phyloP scores from a whole-genome alignment of 2,329 filamentous ascomycete genomes.

The Penicillium sp. region DNA sequence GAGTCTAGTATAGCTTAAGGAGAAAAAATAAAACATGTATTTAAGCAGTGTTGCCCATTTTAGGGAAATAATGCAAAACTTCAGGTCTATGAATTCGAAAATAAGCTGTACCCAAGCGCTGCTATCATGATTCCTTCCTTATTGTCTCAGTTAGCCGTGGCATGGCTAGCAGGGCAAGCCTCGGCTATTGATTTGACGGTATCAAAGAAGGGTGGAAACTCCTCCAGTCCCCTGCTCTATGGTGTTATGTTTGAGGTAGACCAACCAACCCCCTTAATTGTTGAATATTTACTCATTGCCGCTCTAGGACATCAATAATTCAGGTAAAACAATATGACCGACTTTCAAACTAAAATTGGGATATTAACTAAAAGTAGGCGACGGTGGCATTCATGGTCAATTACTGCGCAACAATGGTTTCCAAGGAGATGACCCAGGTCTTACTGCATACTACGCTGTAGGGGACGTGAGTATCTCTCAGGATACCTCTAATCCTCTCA shows the following conservation, averaged over 20 bases:
- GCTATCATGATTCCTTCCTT: background rate
- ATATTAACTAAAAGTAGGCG: constrained; percentile 46
- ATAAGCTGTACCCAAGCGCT: background rate
- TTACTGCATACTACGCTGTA: constrained; percentile 50
- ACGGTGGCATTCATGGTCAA: constrained; percentile 73
- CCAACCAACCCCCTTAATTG: background rate
- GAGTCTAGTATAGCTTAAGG: background rate
- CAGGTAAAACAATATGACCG: constrained; percentile 20
- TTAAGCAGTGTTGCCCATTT: background rate
- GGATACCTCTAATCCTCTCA: constrained; percentile 53
- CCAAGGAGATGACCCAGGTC: constrained; percentile 52
- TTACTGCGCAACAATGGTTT: constrained; percentile 71
- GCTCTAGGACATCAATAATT: constrained; percentile 63
- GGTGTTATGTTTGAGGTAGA: constrained; percentile 46
- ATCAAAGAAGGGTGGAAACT: constrained; percentile 33
- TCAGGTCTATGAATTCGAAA: no score
- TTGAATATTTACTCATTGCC: background rate
- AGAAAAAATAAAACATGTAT: background rate
- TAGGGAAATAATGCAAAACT: background rate
- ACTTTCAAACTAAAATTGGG: background rate
- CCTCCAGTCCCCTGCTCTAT: constrained; percentile 41
- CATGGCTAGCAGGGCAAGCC: background rate
- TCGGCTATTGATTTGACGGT: background rate
- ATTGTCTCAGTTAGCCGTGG: background rate
- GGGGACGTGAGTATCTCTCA: constrained; percentile 50